A percentile compares a stretch with the other conserved stretches of the same genome.
These are phyloP conservation scores for Geotrichum bryndzae DNA, from an alignment of 1,139 yeast genomes.

Conservation along the genomic window DNA sequence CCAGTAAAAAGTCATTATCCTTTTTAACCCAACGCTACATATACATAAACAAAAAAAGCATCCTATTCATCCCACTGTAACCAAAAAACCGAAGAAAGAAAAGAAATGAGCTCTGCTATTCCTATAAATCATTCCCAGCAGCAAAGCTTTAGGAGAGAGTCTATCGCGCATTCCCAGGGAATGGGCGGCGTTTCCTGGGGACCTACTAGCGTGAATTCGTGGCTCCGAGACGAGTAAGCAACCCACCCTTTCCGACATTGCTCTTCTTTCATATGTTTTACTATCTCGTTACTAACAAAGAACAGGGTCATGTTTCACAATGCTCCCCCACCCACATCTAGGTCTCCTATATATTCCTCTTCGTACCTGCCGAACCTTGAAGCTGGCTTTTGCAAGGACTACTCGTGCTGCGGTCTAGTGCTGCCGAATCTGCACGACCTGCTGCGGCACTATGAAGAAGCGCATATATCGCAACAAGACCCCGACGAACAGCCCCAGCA, in stretches of 20 bases:
- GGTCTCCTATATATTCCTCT: conserved; percentile 55
- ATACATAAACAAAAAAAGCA: too few species aligned
- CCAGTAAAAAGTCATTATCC: too few species aligned
- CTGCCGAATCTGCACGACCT: conserved; percentile 90
- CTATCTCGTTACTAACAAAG: neutral
- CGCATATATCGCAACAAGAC: conserved; percentile 67
- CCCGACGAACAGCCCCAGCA: neutral
- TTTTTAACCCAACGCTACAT: neutral
- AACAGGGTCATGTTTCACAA: conserved; percentile 32
- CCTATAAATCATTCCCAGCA: conserved; percentile 24
- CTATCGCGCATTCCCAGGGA: conserved; percentile 93
- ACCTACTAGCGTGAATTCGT: conserved; percentile 85
- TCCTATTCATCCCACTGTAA: neutral
- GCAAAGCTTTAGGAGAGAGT: conserved; percentile 59
- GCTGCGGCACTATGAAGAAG: conserved; percentile 90
- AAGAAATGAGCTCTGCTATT: neutral
- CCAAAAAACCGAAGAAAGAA: neutral
- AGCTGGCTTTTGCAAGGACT: conserved; percentile 93
- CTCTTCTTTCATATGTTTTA: conserved; percentile 21
- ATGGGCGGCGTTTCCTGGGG: conserved; percentile 99
- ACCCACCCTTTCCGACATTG: conserved; percentile 19
- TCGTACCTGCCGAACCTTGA: conserved; percentile 89
- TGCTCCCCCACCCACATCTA: conserved; percentile 27
- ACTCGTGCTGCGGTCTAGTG: conserved; percentile 88
- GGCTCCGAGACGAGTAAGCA: conserved; percentile 87